Conservation (phyloP, 148 eudicot species). For the Talinum fruticosum region DNA sequence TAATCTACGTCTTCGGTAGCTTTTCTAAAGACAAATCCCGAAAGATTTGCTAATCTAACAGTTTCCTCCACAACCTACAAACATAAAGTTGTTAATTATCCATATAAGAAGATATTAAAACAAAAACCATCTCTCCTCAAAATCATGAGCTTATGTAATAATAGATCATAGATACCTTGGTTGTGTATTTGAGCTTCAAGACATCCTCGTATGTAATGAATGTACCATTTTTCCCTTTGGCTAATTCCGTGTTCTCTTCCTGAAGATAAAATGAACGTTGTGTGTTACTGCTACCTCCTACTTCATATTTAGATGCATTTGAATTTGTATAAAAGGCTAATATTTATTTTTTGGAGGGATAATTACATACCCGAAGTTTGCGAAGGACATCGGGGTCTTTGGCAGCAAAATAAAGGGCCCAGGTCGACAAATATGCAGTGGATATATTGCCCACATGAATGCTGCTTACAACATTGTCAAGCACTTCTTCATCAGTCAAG, state of each 20-base stretch:
- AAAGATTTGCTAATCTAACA: not conserved
- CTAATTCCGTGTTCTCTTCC: not conserved
- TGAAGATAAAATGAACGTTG: not conserved
- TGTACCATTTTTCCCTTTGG: not conserved
- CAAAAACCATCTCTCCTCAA: no score
- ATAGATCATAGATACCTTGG: not conserved
- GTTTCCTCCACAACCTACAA: not conserved
- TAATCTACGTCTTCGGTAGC: not conserved
- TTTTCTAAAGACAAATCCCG: not conserved
- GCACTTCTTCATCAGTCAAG: not conserved
- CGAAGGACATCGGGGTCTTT: not conserved
- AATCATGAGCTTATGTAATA: no score
- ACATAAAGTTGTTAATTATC: not conserved
- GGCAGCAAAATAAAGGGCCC: not conserved
- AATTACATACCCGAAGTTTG: not conserved
- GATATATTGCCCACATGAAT: not conserved
- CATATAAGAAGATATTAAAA: no score
- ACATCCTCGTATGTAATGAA: not conserved
- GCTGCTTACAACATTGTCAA: not conserved
- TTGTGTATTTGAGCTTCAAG: not conserved
- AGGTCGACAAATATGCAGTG: not conserved
- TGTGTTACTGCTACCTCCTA: no score
- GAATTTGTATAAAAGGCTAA: not conserved
- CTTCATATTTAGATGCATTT: not conserved
- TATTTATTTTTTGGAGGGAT: not conserved